Conservation (phyloP, 345 rosid genomes). For the Arabidopsis arenosa region DNA sequence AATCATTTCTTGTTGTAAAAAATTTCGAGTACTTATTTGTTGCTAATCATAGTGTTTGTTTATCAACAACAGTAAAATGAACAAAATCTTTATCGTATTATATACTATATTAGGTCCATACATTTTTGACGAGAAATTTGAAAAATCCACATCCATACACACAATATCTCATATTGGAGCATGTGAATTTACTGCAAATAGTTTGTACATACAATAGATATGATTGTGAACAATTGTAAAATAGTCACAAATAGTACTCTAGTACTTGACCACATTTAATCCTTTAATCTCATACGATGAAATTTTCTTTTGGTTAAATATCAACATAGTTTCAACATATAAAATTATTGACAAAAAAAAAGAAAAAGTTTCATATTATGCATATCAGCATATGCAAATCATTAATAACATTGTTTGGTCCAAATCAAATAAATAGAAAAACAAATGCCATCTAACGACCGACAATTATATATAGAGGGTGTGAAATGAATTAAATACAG, state of each 20-base stretch:
- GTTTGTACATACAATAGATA: conserved; percentile 11
- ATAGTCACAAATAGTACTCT: background rate
- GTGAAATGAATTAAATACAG: conserved; percentile 32
- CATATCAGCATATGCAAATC: background rate
- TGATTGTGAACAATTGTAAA: conserved; percentile 4
- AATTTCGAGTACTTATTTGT: too few relatives aligned
- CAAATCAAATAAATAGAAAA: conserved; percentile 1
- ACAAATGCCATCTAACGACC: conserved; percentile 17
- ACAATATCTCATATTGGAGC: conserved; percentile 11
- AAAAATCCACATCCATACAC: background rate
- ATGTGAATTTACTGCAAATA: conserved; percentile 35
- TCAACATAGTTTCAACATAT: background rate
- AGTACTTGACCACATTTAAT: background rate
- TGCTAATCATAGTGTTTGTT: background rate
- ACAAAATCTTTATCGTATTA: background rate
- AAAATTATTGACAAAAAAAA: too few relatives aligned
- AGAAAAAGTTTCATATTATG: too few relatives aligned
- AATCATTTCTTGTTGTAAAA: background rate
- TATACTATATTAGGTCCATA: background rate
- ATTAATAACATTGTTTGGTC: background rate
- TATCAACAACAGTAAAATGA: background rate
- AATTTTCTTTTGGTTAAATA: background rate
- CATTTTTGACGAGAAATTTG: background rate
- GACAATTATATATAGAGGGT: conserved; percentile 24
- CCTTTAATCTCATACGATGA: background rate